These are phyloP conservation scores for Tubosaeta brunneosetosa DNA, from an alignment of 768 basidiomycete species.

Conservation along the genomic window DNA sequence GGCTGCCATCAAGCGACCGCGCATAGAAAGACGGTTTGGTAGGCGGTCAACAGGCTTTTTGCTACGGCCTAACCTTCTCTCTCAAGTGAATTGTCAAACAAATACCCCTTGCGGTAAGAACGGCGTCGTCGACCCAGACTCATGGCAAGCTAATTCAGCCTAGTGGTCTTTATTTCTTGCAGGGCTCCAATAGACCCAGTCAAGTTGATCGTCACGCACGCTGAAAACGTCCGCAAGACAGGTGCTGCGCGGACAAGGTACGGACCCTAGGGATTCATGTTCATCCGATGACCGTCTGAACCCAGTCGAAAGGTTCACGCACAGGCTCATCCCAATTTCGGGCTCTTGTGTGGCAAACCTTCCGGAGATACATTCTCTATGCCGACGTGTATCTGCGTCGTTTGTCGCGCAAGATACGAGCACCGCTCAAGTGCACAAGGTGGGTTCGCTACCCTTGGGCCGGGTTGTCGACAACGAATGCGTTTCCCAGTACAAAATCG, in stretches of 20 bases:
- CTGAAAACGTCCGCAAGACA: constrained; percentile 56
- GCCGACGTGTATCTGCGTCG: constrained; percentile 46
- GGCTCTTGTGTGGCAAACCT: constrained; percentile 64
- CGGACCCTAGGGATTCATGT: background rate
- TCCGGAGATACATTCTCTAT: constrained; percentile 63
- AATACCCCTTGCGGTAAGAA: constrained; percentile 70
- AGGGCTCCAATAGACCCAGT: constrained; percentile 76
- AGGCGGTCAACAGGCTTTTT: constrained; percentile 12
- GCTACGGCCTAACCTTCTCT: constrained; percentile 2
- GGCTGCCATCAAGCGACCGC: constrained; percentile 62
- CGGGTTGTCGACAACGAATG: background rate
- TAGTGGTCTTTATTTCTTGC: constrained; percentile 79
- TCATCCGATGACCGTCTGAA: background rate
- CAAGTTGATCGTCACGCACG: constrained; percentile 56
- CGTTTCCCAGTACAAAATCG: constrained; percentile 68
- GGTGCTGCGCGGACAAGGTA: constrained; percentile 67
- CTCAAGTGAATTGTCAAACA: constrained; percentile 67
- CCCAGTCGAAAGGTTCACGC: constrained; percentile 48
- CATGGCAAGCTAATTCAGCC: background rate
- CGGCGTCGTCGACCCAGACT: background rate
- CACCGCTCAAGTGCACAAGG: constrained; percentile 43
- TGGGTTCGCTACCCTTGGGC: background rate
- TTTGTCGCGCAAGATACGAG: constrained; percentile 44
- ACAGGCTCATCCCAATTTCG: constrained; percentile 69
- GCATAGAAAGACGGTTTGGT: constrained; percentile 64